A percentile compares a stretch with the other conserved stretches of the same genome.
phyloP scores from a whole-genome alignment of 1,284 basidiomycete genomes.

The Sporisorium scitamineum region DNA sequence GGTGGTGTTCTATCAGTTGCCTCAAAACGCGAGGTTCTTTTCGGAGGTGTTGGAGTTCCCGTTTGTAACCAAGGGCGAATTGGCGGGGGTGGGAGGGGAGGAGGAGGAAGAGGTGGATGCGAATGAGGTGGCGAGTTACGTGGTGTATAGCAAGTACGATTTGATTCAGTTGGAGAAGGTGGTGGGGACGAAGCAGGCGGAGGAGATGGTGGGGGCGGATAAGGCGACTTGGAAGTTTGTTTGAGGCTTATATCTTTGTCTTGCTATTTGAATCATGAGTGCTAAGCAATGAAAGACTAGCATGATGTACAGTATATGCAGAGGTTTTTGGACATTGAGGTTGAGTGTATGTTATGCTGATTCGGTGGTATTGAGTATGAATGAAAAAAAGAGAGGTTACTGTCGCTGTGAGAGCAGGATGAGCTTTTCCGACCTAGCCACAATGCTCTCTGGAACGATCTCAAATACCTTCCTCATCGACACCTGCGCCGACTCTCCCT shows the following conservation, averaged over 20 bases:
- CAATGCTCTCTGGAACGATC: neutral
- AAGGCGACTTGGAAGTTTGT: constrained; percentile 61
- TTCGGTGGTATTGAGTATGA: neutral
- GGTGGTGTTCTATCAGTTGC: constrained; percentile 89
- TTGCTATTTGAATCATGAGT: too few species aligned
- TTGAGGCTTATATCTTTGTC: too few species aligned
- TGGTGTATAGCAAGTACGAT: constrained; percentile 89
- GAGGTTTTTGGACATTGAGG: neutral
- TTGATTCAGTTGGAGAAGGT: constrained; percentile 86
- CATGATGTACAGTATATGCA: too few species aligned
- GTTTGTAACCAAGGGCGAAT: constrained; percentile 74
- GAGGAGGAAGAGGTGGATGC: constrained; percentile 73
- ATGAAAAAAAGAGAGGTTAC: neutral
- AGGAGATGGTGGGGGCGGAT: constrained; percentile 55
- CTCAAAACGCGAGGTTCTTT: constrained; percentile 90
- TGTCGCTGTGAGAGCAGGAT: neutral
- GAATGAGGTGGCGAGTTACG: constrained; percentile 75
- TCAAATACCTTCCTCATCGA: neutral
- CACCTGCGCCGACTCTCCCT: neutral
- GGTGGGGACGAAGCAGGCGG: constrained; percentile 70
- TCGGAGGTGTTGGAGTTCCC: constrained; percentile 87
- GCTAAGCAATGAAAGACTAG: too few species aligned
- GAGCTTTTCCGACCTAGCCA: constrained; percentile 6
- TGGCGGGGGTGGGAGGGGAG: neutral
- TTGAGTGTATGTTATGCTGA: neutral